Evolutionary conservation across 352 stramenopile species (phyloP), one percentile per base, ranked within the genome.

Genomic region (Phytophthora capsici): DNA sequence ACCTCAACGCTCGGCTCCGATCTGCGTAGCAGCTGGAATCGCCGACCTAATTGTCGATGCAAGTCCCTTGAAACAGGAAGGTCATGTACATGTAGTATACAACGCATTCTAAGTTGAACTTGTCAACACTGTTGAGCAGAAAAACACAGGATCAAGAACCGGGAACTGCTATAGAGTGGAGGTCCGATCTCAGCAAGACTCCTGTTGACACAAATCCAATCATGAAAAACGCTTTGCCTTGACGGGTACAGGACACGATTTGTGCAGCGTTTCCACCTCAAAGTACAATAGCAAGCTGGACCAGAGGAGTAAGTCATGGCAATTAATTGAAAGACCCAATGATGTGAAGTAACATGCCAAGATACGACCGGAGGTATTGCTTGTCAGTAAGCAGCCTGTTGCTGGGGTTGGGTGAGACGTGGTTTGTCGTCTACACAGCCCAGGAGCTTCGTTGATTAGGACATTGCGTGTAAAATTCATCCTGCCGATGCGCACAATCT

Each of bases 81-180:
- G 19, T 20, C 28, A 38, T 37, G 26, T 45, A 25, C 28, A 38
- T 37, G 26, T 45, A 25, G n/a, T n/a, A 28, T 58, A 19, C 46
- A 53, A 48, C n/a, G 10, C 20, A 36, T 38, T 20, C 28, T 1
- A 14, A 43, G 19, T 63, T 55, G 44, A 63, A 56, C 44, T 63
- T 63, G 36, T 45, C 44, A 63, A 55, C 32, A 17, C 55, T 47
- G 40, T 62, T 36, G 43, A 63, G 46, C 38, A 51, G 16, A 51
- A 51, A 51, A 51, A 40, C 28, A 19, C 1, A 14, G 8, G 46
- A 53, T 16, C 46, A 65, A 46, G 57, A 28, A 52, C 30, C 14
- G 12, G 6, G 30, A 66, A 66, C 8, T 55, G 57, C 25, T 20
- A 66, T 66, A 66, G 48, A 66, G 57, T 66, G 16, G 38, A 40